Evolutionary conservation across 2,329 filamentous ascomycete species (phyloP).

Genomic region (Rutstroemia sp.): DNA sequence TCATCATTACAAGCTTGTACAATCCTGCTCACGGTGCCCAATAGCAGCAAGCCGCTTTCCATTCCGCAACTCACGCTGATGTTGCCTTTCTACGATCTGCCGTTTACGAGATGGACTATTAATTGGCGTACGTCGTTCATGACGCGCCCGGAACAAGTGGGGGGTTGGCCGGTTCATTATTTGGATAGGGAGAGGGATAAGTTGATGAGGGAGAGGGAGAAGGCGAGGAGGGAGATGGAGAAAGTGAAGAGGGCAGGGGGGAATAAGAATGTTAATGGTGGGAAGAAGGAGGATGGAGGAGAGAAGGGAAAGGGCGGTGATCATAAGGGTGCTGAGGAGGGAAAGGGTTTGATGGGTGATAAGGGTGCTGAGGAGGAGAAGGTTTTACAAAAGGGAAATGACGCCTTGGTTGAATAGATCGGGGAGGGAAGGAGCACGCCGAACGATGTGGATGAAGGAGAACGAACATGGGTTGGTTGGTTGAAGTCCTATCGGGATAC

Average conservation of each 20-base stretch:
- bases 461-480: too few relatives aligned
- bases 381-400: too few relatives aligned
- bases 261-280: background rate
- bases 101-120: constrained; percentile 18
- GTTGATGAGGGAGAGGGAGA: constrained; percentile 3
- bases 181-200: constrained; percentile 6
- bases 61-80: constrained; percentile 15
- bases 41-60: constrained; percentile 6
- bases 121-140: constrained; percentile 15
- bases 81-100: constrained; percentile 24
- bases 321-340: too few relatives aligned
- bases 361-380: too few relatives aligned
- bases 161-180: constrained; percentile 4
- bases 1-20: background rate
- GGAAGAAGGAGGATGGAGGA: background rate
- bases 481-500: too few relatives aligned
- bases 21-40: constrained; percentile 1
- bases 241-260: background rate
- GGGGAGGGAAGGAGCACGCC: too few relatives aligned
- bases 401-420: too few relatives aligned
- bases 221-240: background rate
- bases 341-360: background rate
- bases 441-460: too few relatives aligned
- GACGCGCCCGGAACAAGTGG: constrained; percentile 8
- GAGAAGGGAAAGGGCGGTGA: too few relatives aligned